Conservation (phyloP, 108 stramenopile genomes). For the Chaetoceros muelleri region DNA sequence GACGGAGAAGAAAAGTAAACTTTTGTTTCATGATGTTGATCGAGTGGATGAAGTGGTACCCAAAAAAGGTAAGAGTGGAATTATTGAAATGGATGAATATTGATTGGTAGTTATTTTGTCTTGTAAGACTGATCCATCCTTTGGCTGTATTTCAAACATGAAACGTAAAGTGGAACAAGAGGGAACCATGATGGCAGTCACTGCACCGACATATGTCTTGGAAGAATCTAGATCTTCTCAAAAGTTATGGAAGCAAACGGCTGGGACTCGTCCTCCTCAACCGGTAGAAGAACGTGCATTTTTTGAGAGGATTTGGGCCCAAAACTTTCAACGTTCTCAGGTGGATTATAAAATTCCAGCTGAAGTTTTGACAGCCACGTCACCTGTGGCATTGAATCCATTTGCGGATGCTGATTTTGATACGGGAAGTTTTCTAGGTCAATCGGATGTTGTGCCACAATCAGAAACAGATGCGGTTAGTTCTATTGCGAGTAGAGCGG, state of each 20-base stretch:
- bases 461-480: neutral
- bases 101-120: neutral
- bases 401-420: constrained; percentile 65
- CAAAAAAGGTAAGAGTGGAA: constrained; percentile 1
- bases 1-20: neutral
- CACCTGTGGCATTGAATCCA: constrained; percentile 63
- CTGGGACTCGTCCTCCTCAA: constrained; percentile 88
- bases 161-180: constrained; percentile 3
- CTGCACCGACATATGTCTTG: constrained; percentile 86
- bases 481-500: neutral
- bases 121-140: neutral
- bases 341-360: constrained; percentile 67
- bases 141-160: neutral
- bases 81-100: neutral
- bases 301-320: constrained; percentile 88
- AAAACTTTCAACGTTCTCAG: constrained; percentile 81
- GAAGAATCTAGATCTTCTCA: constrained; percentile 78
- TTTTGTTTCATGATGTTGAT: neutral
- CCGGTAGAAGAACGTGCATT: constrained; percentile 83
- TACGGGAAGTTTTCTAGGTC: constrained; percentile 9
- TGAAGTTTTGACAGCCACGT: constrained; percentile 69
- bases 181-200: constrained; percentile 60
- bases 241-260: constrained; percentile 84
- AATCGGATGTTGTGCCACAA: constrained; percentile 22
- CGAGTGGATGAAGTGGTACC: neutral